Evolutionary conservation across 305 asterid species (phyloP).

Genomic region (Fraxinus angustifolia): DNA sequence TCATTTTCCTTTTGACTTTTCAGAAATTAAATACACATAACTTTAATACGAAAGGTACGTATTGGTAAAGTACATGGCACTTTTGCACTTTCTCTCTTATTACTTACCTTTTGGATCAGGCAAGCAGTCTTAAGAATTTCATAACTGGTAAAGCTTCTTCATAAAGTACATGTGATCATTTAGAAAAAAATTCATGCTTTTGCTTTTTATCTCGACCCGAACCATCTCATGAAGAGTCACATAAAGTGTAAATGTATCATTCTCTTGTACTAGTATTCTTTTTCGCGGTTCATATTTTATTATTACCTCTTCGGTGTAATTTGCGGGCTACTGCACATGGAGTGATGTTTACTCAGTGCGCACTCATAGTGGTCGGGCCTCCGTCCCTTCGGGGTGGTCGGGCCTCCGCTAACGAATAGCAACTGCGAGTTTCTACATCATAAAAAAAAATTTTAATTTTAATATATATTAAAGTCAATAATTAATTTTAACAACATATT

Average conservation of each 20-base stretch:
- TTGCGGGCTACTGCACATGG: no score
- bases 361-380: no score
- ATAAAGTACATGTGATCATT: not conserved
- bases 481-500: no score
- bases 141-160: not conserved
- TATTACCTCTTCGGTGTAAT: no score
- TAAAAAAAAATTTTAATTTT: no score
- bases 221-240: not conserved
- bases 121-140: not conserved
- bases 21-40: not conserved
- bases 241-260: not conserved
- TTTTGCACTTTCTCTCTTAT: slow-evolving; percentile 14
- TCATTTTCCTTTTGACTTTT: not conserved
- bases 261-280: not conserved
- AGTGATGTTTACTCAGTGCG: no score
- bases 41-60: not conserved
- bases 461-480: no score
- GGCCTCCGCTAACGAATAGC: no score
- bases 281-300: not conserved
- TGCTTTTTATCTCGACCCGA: not conserved
- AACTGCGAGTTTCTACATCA: no score
- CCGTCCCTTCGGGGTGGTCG: no score
- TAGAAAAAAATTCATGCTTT: not conserved
- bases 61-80: not conserved
- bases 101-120: not conserved